A percentile compares a stretch with the other conserved stretches of the same genome.
These are phyloP conservation scores for Agaricus bisporus DNA, from an alignment of 768 basidiomycete genomes.

Conservation along the genomic window DNA sequence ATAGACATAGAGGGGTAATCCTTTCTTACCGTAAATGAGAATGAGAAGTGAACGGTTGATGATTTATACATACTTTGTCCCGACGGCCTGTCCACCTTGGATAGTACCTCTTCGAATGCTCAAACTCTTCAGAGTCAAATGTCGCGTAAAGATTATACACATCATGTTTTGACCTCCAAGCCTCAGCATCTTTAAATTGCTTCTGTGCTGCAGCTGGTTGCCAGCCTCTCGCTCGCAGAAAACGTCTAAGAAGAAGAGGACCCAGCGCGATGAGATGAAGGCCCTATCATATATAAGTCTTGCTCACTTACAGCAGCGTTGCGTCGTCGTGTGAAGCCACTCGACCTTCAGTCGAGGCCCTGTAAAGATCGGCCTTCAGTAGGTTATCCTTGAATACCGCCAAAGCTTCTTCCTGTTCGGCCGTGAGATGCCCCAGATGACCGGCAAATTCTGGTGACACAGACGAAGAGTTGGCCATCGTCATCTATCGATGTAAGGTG, in stretches of 20 bases:
- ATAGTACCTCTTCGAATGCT: conserved; percentile 56
- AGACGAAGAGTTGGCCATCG: background rate
- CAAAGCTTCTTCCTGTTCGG: conserved; percentile 42
- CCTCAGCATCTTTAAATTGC: conserved; percentile 63
- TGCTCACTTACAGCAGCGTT: conserved; percentile 51
- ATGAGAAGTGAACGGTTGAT: background rate
- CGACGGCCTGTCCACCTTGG: conserved; percentile 78
- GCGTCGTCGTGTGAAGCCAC: conserved; percentile 56
- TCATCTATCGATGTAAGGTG: background rate
- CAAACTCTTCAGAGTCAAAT: conserved; percentile 56
- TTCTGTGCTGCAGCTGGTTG: conserved; percentile 55
- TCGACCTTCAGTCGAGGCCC: conserved; percentile 22
- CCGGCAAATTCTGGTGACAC: conserved; percentile 28
- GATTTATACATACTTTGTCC: conserved; percentile 48
- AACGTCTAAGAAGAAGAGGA: conserved; percentile 47
- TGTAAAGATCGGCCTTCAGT: conserved; percentile 45
- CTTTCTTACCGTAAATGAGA: conserved; percentile 34
- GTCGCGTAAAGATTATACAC: conserved; percentile 58
- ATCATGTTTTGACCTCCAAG: conserved; percentile 60
- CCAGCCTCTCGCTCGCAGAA: conserved; percentile 74
- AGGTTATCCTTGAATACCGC: conserved; percentile 49
- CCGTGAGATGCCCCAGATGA: conserved; percentile 49
- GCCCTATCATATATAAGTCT: background rate
- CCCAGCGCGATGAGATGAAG: conserved; percentile 1
- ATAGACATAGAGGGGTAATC: conserved; percentile 74